Evolutionary conservation across 495 filamentous ascomycete genomes (phyloP), one percentile per base, ranked within the genome.

Genomic region (Aspergillus nanangensis): DNA sequence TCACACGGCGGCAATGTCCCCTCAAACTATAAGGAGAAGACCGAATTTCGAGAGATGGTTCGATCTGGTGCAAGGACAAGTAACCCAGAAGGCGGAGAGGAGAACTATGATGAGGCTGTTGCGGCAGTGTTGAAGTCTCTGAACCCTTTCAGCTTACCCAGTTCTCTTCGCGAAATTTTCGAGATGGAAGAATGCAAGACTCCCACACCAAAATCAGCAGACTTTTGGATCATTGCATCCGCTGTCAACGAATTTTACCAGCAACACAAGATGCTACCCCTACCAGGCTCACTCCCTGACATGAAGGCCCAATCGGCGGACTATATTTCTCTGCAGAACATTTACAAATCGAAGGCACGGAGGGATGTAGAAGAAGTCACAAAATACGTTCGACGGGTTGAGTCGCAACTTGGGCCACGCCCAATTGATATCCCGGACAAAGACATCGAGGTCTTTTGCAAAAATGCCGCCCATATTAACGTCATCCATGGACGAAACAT

Each of bases 271-370:
- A 76, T 81, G 31, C 77, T 97, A 5, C 93, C 93, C 15, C 70
- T 99, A 0, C 86, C 90, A 2, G 94, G 93, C 36, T 82, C 84
- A 15, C 73, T 97, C 11, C 94, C 93, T 5, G 93, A 99, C 66
- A 99, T 99, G 93, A 99, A 99, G 69, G 89, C 93, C 23, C 80
- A 91, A 63, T 95, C 90, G 15, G 82, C 78, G 38, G 89, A 95
- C 51, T 99, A 99, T 69, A 82, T 97, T 49, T 75, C 82, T 49
- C 75, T 99, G 20, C 93, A 97, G 67, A 95, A 87, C 53, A 81
- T 96, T 55, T 98, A 97, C 80, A 96, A 95, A 66, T 58, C 74
- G 19, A 96, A 96, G 60, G 88, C 94, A 23, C 83, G 85, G 21
- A 69, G 77, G 48, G 94, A 99, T 55, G 68, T 83, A 32, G 77